Evolutionary conservation across 1,284 basidiomycete genomes (phyloP).

Genomic region (Afroboletus lepidellus): DNA sequence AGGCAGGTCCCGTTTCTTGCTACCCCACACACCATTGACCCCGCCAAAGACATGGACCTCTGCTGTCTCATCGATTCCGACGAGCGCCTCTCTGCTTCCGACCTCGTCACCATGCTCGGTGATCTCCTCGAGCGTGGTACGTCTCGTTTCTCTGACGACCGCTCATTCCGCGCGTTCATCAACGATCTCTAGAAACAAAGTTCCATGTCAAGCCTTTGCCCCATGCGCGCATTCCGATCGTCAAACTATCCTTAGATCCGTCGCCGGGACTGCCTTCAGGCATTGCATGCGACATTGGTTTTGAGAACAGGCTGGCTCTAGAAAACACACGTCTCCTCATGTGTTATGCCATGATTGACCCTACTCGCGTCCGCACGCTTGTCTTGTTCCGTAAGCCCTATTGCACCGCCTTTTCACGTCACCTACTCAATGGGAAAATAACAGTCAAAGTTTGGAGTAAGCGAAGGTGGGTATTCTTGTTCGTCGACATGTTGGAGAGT

Average conservation of each 20-base stretch:
- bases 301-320: conserved; percentile 94
- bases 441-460: conserved; percentile 99
- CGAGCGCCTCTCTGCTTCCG: conserved; percentile 73
- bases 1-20: conserved; percentile 51
- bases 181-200: conserved; percentile 75
- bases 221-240: conserved; percentile 97
- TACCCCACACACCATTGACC: conserved; percentile 7
- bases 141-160: conserved; percentile 18
- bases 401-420: neutral
- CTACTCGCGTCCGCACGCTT: conserved; percentile 88
- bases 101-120: conserved; percentile 93
- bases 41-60: conserved; percentile 87
- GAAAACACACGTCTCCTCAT: conserved; percentile 96
- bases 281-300: conserved; percentile 97
- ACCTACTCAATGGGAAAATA: conserved; percentile 12
- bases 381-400: conserved; percentile 86
- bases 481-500: neutral
- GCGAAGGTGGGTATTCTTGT: conserved; percentile 59
- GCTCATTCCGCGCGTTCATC: conserved; percentile 8
- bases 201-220: conserved; percentile 97
- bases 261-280: conserved; percentile 87
- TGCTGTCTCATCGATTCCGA: conserved; percentile 92
- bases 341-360: conserved; percentile 98
- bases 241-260: conserved; percentile 92
- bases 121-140: conserved; percentile 88